Conservation (phyloP, 1,284 basidiomycete species). For the Naganishia sp. region DNA sequence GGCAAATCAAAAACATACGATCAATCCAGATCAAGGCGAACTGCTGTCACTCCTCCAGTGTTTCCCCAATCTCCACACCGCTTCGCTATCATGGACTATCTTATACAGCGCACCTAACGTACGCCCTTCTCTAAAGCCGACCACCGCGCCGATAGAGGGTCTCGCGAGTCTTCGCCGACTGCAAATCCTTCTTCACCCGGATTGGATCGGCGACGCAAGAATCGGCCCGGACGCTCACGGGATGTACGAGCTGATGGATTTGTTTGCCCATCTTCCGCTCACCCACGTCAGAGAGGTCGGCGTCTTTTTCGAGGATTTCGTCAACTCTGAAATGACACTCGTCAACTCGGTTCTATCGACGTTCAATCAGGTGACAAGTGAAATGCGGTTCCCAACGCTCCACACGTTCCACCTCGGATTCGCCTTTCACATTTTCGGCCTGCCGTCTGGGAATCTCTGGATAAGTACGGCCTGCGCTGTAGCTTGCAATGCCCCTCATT, state of each 20-base stretch:
- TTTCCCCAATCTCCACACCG: not conserved
- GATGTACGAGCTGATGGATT: not conserved
- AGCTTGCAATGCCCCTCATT: not conserved
- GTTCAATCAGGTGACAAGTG: not conserved
- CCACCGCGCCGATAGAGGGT: too few species aligned
- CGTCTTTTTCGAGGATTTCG: not conserved
- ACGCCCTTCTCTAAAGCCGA: not conserved
- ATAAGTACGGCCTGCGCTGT: not conserved
- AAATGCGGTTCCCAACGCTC: not conserved
- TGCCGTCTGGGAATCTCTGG: not conserved
- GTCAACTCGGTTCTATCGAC: not conserved
- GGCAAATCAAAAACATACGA: not conserved
- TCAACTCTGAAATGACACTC: not conserved
- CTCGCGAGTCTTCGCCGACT: too few species aligned
- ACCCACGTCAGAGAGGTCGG: not conserved
- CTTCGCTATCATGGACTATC: not conserved
- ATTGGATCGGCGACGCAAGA: not conserved
- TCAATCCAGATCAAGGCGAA: not conserved
- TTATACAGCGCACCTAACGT: not conserved
- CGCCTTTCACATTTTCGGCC: not conserved
- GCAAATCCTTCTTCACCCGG: too few species aligned
- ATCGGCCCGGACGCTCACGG: not conserved
- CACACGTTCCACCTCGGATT: not conserved
- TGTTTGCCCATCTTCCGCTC: not conserved
- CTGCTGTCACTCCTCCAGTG: not conserved